A percentile compares a stretch with the other conserved stretches of the same genome.
Evolutionary conservation across 1,139 yeast species (phyloP).

Genomic region (Geotrichum fermentans): DNA sequence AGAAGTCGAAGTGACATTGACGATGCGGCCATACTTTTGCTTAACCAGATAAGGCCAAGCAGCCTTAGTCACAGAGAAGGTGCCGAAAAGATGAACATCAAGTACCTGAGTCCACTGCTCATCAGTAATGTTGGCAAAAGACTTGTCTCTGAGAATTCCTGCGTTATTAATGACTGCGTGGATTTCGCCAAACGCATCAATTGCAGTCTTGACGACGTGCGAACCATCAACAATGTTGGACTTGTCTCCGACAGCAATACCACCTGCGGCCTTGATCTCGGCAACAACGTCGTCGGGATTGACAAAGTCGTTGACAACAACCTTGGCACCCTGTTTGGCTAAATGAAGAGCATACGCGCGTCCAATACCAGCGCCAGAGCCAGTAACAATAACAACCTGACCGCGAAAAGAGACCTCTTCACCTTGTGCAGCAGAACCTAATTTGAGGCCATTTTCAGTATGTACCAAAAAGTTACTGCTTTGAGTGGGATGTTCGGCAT

Average conservation of each 20-base stretch:
- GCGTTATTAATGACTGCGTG: conserved; percentile 90
- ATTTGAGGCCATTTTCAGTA: conserved; percentile 33
- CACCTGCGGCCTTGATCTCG: conserved; percentile 73
- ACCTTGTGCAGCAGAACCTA: conserved; percentile 52
- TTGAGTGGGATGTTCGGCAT: conserved; percentile 60
- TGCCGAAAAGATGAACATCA: conserved; percentile 78
- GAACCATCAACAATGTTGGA: conserved; percentile 77
- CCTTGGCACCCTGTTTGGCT: conserved; percentile 91
- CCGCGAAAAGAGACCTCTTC: conserved; percentile 58
- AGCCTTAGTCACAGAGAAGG: conserved; percentile 76
- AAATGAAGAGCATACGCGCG: conserved; percentile 79
- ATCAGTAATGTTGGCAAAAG: conserved; percentile 79
- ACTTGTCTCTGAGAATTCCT: conserved; percentile 87
- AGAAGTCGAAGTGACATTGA: conserved; percentile 90
- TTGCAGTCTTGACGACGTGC: conserved; percentile 71
- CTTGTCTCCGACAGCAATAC: conserved; percentile 80
- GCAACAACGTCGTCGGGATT: conserved; percentile 65
- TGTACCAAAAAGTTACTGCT: conserved; percentile 39
- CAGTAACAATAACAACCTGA: conserved; percentile 88
- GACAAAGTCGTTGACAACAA: conserved; percentile 86
- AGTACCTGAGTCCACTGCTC: conserved; percentile 79
- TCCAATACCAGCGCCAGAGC: conserved; percentile 95
- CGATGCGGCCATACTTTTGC: conserved; percentile 74
- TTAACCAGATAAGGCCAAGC: conserved; percentile 88
- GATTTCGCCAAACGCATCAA: conserved; percentile 72